These are phyloP conservation scores for Suhomyces faveliae DNA, from an alignment of 805 yeast genomes.

Conservation along the genomic window DNA sequence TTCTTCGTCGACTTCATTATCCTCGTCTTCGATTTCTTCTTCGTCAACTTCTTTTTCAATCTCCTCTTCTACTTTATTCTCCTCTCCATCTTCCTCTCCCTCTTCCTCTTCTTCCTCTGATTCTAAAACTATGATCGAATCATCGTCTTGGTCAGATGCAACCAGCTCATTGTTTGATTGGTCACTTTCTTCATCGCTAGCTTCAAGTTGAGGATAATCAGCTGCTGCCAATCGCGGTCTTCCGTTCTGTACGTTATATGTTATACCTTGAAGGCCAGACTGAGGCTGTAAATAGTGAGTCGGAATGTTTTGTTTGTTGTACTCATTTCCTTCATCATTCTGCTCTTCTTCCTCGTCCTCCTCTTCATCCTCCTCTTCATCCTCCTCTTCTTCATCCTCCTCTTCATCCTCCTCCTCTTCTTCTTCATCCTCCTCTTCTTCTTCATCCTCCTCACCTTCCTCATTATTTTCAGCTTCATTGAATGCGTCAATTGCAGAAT, in stretches of 20 bases:
- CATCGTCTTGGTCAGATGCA: neutral
- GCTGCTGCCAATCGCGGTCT: constrained; percentile 1
- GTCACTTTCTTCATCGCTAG: neutral
- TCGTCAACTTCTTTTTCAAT: constrained; percentile 3
- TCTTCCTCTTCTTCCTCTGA: constrained; percentile 6
- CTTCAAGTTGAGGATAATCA: neutral
- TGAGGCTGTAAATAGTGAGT: neutral
- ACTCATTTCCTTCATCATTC: constrained; percentile 1
- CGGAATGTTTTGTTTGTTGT: neutral
- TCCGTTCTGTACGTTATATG: constrained; percentile 1
- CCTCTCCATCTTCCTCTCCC: neutral
- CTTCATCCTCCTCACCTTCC: neutral
- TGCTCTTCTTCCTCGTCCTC: neutral
- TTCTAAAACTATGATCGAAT: constrained; percentile 1
- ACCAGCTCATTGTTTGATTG: neutral
- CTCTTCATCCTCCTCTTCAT: neutral
- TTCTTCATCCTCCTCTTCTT: neutral
- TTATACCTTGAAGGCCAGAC: neutral
- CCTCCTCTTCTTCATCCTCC: neutral
- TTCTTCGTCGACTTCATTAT: constrained; percentile 8
- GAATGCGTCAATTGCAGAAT: neutral
- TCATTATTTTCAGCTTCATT: neutral
- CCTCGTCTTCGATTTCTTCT: constrained; percentile 4
- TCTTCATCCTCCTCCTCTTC: neutral
- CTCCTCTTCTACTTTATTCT: neutral